These are phyloP conservation scores for Xylaria sp. DNA, from an alignment of 2,329 filamentous ascomycete genomes.

Conservation along the genomic window DNA sequence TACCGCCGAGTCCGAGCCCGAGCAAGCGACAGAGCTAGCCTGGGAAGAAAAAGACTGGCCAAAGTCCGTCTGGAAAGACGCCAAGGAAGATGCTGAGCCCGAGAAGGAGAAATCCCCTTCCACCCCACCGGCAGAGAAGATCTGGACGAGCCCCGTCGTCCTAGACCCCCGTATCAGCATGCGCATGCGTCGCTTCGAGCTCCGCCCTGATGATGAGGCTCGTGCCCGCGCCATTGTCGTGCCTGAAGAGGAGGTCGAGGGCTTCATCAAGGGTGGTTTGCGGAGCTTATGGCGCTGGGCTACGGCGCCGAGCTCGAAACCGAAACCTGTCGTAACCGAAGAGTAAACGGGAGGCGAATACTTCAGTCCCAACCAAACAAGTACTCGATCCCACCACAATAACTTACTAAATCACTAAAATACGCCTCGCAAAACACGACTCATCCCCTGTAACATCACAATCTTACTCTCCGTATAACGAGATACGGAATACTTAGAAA, in stretches of 20 bases:
- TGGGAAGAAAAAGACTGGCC: conserved; percentile 83
- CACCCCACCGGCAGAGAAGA: conserved; percentile 57
- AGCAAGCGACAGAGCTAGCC: conserved; percentile 69
- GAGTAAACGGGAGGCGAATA: conserved; percentile 8
- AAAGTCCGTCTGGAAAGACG: conserved; percentile 73
- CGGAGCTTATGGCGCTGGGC: conserved; percentile 59
- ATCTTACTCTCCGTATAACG: neutral
- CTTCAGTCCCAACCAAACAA: neutral
- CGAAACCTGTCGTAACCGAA: conserved; percentile 5
- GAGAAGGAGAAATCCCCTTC: conserved; percentile 28
- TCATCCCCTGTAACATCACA: conserved; percentile 16
- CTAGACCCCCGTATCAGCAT: conserved; percentile 76
- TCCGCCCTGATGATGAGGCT: conserved; percentile 72
- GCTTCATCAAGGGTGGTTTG: conserved; percentile 67
- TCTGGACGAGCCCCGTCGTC: conserved; percentile 77
- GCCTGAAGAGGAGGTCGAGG: conserved; percentile 72
- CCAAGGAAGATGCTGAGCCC: conserved; percentile 44
- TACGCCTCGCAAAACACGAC: neutral
- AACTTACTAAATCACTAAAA: neutral
- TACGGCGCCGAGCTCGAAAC: conserved; percentile 44
- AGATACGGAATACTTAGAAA: conserved; percentile 11
- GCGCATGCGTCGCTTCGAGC: conserved; percentile 81
- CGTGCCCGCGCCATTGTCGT: conserved; percentile 67
- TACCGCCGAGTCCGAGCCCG: conserved; percentile 59
- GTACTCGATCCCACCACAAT: too few species aligned